Conservation (phyloP, 164 flowering plant genomes). For the Piper longum region DNA sequence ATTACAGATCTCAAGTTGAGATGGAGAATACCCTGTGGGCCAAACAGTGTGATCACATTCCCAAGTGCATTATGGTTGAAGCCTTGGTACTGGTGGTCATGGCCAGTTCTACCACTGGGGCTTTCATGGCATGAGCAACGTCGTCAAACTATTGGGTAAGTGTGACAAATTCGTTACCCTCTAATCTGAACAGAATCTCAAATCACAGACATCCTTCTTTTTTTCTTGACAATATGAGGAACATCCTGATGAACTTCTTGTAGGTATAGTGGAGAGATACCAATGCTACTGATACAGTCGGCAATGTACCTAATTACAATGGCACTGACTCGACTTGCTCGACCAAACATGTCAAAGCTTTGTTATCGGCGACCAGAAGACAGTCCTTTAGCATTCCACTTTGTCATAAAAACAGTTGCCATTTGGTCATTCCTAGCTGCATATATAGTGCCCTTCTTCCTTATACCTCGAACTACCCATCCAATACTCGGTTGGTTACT, state of each 20-base stretch:
- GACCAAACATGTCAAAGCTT: constrained; percentile 62
- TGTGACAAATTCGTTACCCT: neutral
- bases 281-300: constrained; percentile 35
- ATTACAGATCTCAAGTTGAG: constrained; percentile 58
- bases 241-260: neutral
- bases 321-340: constrained; percentile 43
- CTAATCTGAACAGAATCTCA: too few species aligned
- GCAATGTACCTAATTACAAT: constrained; percentile 49
- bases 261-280: constrained; percentile 71
- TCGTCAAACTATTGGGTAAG: constrained; percentile 67
- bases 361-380: constrained; percentile 59
- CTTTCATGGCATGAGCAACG: constrained; percentile 78
- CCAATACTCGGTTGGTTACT: constrained; percentile 79
- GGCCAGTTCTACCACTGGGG: constrained; percentile 93
- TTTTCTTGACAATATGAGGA: neutral
- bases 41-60: constrained; percentile 92
- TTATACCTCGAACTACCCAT: constrained; percentile 71
- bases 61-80: constrained; percentile 89
- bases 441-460: constrained; percentile 54
- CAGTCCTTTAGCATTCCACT: constrained; percentile 29
- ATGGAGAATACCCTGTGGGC: constrained; percentile 90
- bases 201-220: too few species aligned
- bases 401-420: constrained; percentile 41
- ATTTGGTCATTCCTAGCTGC: constrained; percentile 59
- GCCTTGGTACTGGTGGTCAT: constrained; percentile 99